These are phyloP conservation scores for Fusarium newnesense DNA, from an alignment of 2,329 filamentous ascomycete species.

Conservation along the genomic window DNA sequence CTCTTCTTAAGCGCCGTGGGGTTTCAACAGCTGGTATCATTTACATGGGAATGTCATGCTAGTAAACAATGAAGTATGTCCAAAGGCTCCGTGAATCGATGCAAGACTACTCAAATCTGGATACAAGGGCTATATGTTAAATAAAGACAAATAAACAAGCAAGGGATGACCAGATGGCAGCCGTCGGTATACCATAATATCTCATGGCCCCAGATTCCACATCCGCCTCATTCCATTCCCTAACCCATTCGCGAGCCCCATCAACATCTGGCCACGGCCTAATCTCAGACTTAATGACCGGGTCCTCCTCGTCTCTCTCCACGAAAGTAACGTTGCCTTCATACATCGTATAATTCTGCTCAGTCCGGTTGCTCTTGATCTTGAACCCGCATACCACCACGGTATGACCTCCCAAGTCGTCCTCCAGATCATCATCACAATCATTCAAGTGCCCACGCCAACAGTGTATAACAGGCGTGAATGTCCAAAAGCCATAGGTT, in stretches of 20 bases:
- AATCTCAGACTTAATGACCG: background rate
- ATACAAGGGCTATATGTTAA: background rate
- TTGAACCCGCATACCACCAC: background rate
- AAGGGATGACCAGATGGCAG: background rate
- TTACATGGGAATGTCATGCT: no score
- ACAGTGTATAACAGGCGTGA: background rate
- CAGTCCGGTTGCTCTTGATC: background rate
- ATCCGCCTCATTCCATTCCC: background rate
- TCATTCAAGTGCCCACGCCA: background rate
- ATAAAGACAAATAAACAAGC: background rate
- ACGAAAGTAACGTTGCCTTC: background rate
- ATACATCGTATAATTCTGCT: background rate
- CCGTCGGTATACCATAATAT: background rate
- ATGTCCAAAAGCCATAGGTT: background rate
- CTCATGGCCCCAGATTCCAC: background rate
- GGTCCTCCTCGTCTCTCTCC: background rate
- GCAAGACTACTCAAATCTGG: rapidly evolving
- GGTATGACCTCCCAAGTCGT: background rate
- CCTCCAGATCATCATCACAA: background rate
- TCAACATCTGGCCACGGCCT: background rate
- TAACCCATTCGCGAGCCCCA: background rate
- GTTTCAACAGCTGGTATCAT: no score
- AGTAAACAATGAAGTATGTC: no score
- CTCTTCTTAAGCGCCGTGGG: background rate
- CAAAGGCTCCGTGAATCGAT: no score